Evolutionary conservation across 495 filamentous ascomycete genomes (phyloP), one percentile per base, ranked within the genome.

Genomic region (Hypoxylon cercidicola): DNA sequence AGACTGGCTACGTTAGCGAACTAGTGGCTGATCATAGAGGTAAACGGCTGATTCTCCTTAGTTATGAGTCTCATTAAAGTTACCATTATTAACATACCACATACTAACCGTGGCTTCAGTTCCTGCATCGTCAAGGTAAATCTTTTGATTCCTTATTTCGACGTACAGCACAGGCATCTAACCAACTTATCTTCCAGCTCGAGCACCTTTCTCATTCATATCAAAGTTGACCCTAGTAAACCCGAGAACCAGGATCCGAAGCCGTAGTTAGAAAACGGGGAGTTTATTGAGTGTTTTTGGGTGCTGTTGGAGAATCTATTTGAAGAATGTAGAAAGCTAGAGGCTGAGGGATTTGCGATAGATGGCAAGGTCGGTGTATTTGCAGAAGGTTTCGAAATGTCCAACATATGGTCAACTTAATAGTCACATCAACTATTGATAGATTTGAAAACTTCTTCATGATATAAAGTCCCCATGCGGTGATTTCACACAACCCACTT

Each of bases 1-100:
- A 95, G 76, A 93, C 91, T 0, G 91, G 91, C 2, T 93, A 93
- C 71, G 77, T 88, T 28, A 91, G 91, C 25, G 80, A 84, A 16
- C 82, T 86, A 3, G 47, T 75, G 19, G 49, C 41, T 7, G 54
- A 55, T 44, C 60, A 47, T 41, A 54, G 46, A 0, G 72, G 66
- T 5, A 64, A 78, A 81, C 28, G 90, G 81, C 72, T 83, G 81
- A 75, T 91, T 11, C 90, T 92, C 85, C 92, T 87, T 50, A 92
- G 92, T 70, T 89, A 89, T 90, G 70, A 52, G 73, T 63, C 15
- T 3, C 32, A n/a, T n/a, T n/a, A n/a, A n/a, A n/a, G n/a, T n/a
- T n/a, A n/a, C n/a, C n/a, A n/a, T n/a, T n/a, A n/a, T n/a, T n/a
- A 16, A 41, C n/a, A 15, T 46, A 11, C 8, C 1, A 9, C 11